Evolutionary conservation across 1,284 basidiomycete genomes (phyloP), one percentile per base, ranked within the genome.

Genomic region (Megacollybia platyphylla): DNA sequence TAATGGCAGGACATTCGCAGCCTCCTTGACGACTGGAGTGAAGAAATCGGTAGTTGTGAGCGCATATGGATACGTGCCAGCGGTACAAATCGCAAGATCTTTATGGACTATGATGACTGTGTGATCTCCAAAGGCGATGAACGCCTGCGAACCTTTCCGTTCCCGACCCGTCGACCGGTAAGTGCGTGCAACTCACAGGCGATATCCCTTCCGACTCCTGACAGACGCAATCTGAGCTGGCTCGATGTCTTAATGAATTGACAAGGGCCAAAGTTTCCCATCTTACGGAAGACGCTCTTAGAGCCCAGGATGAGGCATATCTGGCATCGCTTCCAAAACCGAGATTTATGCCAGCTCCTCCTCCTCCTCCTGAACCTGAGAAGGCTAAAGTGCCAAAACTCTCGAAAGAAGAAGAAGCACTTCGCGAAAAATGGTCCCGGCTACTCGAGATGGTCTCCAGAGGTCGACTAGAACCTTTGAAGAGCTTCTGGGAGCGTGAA

Each of bases 141-240:
- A 17, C 72, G 92, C 36, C 63, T 97, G 28, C 76, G 91, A 39
- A 86, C 80, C 0, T 94, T 94, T 60, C 90, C 91, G 0, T 97
- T 97, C 61, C 90, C 90, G 4, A 97, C 92, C 2, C 79, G 90
- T 26, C 72, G 92, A 50, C 91, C 92, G 7, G 89, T 92, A 57
- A 49, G 84, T 68, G 26, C n/a, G 20, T 18, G 26, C 20, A 36
- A 31, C 41, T 7, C 15, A 26, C 13, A 13, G 29, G 43, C 52
- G 30, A 53, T 36, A 18, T 30, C 43, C 4, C 37, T 32, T 49
- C 41, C 42, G 40, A 26, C 36, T 17, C 20, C 42, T 15, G 11
- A 42, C 27, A 94, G 80, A 97, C 94, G 0, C 84, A 93, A 65
- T 78, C 88, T 17, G 96, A 99, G 59, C 73, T 97, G 20, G 54